These are phyloP conservation scores for Coix lacrymajobi DNA, from an alignment of 176 grass and related monocot genomes.

Conservation along the genomic window DNA sequence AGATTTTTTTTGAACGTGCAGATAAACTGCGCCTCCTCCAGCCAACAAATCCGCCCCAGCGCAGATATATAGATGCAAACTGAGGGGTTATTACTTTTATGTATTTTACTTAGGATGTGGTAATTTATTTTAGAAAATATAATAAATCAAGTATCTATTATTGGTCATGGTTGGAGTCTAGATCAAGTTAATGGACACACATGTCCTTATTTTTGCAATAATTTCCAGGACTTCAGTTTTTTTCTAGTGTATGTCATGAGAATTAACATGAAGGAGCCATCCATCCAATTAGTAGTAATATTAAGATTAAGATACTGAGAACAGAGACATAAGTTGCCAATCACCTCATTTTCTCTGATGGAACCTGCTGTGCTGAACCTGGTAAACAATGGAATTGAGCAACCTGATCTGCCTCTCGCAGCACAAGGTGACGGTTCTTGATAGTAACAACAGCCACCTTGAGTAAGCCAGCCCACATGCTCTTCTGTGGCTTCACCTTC, in stretches of 20 bases:
- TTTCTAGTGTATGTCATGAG: neutral
- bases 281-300: neutral
- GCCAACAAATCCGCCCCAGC: too few species aligned
- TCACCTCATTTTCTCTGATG: slow-evolving; percentile 32
- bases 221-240: too few species aligned
- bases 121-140: too few species aligned
- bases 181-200: too few species aligned
- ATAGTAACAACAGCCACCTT: slow-evolving; percentile 5
- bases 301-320: neutral
- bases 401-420: neutral
- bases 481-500: slow-evolving; percentile 14
- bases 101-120: too few species aligned
- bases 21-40: too few species aligned
- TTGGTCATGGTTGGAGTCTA: too few species aligned
- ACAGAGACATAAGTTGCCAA: neutral
- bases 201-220: too few species aligned
- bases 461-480: slow-evolving; percentile 6
- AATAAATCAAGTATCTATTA: too few species aligned
- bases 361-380: neutral
- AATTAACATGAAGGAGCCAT: neutral
- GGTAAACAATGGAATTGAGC: neutral
- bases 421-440: slow-evolving; percentile 11
- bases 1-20: too few species aligned
- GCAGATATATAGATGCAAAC: too few species aligned
- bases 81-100: too few species aligned